Percentiles rank a stretch among this genome's conserved stretches.
phyloP scores from a whole-genome alignment of 2,329 filamentous ascomycete species.

The Microcyclosporella mali region DNA sequence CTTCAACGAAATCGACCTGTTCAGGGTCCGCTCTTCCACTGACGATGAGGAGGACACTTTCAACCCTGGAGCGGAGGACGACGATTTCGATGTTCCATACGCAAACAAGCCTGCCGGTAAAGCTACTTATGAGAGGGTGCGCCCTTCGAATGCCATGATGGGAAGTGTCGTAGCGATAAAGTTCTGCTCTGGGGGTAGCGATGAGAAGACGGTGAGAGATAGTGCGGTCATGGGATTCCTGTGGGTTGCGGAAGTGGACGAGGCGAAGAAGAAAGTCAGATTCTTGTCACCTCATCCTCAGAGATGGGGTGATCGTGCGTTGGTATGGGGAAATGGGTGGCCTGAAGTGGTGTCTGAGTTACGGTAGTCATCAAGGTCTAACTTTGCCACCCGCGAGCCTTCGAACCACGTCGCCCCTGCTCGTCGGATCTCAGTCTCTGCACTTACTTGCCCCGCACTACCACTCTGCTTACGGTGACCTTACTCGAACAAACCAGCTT shows the following conservation, averaged over 20 bases:
- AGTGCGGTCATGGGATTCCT: conserved; percentile 86
- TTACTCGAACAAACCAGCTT: no score
- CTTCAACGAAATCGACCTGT: conserved; percentile 68
- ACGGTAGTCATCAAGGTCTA: conserved; percentile 22
- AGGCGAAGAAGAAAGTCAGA: conserved; percentile 71
- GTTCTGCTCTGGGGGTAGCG: conserved; percentile 59
- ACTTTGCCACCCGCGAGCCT: no score
- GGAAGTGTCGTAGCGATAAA: conserved; percentile 83
- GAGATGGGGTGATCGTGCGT: conserved; percentile 67
- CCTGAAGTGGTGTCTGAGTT: conserved; percentile 78
- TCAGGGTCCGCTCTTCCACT: conserved; percentile 28
- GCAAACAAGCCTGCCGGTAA: conserved; percentile 23
- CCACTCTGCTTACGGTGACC: no score
- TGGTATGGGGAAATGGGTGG: conserved; percentile 73
- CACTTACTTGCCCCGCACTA: no score
- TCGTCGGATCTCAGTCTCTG: no score
- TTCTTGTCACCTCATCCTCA: conserved; percentile 80
- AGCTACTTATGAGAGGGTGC: conserved; percentile 43
- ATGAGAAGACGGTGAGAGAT: conserved; percentile 66
- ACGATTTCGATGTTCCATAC: conserved; percentile 40
- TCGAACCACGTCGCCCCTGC: no score
- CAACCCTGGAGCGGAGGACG: conserved; percentile 40
- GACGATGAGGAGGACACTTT: conserved; percentile 24
- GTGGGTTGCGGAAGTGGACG: conserved; percentile 87
- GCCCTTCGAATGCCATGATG: conserved; percentile 62